Evolutionary conservation across 2,329 filamentous ascomycete genomes (phyloP).

Genomic region (Colletotrichum chlorophyti): DNA sequence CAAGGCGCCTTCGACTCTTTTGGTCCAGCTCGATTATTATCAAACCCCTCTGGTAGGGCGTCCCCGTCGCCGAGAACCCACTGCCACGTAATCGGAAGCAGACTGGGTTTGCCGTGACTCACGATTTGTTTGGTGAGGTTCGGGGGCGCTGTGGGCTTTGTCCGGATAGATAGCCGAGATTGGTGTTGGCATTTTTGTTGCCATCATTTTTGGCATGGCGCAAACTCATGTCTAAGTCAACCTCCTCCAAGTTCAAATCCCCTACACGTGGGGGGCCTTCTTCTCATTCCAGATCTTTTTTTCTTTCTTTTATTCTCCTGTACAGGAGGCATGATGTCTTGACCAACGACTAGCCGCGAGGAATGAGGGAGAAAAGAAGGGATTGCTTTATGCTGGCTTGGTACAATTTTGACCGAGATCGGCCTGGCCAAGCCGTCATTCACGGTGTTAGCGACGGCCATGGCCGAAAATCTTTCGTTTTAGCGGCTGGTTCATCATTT

Average conservation of each 20-base stretch:
- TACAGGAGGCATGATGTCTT: too few relatives aligned
- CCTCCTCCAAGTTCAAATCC: not conserved
- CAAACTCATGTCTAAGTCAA: not conserved
- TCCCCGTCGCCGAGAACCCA: constrained; percentile 7
- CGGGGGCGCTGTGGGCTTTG: constrained; percentile 14
- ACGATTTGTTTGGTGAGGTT: constrained; percentile 22
- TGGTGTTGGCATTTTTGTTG: constrained; percentile 6
- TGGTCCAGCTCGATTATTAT: too few relatives aligned
- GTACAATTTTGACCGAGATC: constrained; percentile 11
- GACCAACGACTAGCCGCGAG: not conserved
- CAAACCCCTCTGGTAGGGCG: constrained; percentile 24
- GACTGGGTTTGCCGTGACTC: constrained; percentile 18
- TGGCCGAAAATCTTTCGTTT: constrained; percentile 16
- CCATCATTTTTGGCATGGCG: too few relatives aligned
- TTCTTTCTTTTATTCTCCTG: too few relatives aligned
- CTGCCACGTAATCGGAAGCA: constrained; percentile 25
- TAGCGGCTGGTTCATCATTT: constrained; percentile 18
- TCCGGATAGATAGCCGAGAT: constrained; percentile 28
- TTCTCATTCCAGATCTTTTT: not conserved
- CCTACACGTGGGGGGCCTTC: not conserved
- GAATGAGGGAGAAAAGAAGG: not conserved
- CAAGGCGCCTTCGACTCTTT: constrained; percentile 6
- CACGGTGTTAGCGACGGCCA: not conserved
- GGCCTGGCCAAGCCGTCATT: constrained; percentile 12
- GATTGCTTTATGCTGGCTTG: not conserved